Evolutionary conservation across 1,284 basidiomycete species (phyloP).

Genomic region (Moesziomyces sp.): DNA sequence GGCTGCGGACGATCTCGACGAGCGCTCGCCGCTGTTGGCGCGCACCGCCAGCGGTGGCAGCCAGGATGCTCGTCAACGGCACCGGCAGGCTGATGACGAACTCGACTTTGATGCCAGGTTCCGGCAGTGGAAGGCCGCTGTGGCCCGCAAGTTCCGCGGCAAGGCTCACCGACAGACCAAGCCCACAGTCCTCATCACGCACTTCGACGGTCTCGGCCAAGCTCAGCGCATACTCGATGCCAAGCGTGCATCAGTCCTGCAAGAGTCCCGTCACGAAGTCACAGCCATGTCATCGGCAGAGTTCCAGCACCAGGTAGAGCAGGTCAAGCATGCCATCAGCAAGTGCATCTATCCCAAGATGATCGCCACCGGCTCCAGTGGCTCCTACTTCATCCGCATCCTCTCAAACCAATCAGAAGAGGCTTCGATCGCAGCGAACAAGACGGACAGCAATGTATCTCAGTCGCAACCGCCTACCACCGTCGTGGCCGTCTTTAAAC

Average conservation of each 20-base stretch:
- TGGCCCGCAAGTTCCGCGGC: slow-evolving; percentile 47
- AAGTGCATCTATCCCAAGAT: slow-evolving; percentile 62
- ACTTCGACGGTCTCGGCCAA: slow-evolving; percentile 34
- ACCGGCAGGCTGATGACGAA: slow-evolving; percentile 19
- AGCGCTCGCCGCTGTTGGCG: slow-evolving; percentile 31
- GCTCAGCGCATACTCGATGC: slow-evolving; percentile 16
- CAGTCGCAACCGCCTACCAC: slow-evolving; percentile 13
- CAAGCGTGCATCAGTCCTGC: not conserved
- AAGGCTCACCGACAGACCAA: slow-evolving; percentile 16
- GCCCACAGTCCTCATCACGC: slow-evolving; percentile 29
- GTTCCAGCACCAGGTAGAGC: slow-evolving; percentile 43
- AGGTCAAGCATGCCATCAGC: slow-evolving; percentile 55
- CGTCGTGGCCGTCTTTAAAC: slow-evolving; percentile 63
- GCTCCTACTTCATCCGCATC: slow-evolving; percentile 63
- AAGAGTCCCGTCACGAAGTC: slow-evolving; percentile 16
- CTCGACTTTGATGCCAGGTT: slow-evolving; percentile 57
- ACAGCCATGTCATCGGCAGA: slow-evolving; percentile 35
- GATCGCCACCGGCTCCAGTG: slow-evolving; percentile 63
- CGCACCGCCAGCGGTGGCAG: slow-evolving; percentile 5
- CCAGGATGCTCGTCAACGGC: not conserved
- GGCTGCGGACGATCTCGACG: slow-evolving; percentile 13
- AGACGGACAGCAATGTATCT: not conserved
- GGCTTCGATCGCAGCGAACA: not conserved
- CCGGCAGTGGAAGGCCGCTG: slow-evolving; percentile 49
- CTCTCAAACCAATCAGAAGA: slow-evolving; percentile 2